These are phyloP conservation scores for Amanita molliuscula DNA, from an alignment of 768 basidiomycete genomes.

Conservation along the genomic window DNA sequence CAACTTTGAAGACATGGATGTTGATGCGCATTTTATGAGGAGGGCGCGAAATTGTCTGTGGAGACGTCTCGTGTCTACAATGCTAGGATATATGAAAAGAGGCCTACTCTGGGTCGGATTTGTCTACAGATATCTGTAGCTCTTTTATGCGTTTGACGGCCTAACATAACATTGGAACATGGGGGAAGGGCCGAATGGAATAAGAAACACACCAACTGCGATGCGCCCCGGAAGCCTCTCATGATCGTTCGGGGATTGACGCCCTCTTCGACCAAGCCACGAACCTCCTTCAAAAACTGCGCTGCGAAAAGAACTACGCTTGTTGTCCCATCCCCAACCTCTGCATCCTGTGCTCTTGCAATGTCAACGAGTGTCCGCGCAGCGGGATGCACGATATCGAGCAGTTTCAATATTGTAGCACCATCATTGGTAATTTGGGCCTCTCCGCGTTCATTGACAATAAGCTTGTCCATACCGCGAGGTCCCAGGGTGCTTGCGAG, in stretches of 20 bases:
- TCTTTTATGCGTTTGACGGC: slow-evolving; percentile 80
- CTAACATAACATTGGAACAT: slow-evolving; percentile 26
- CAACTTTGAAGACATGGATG: slow-evolving; percentile 99
- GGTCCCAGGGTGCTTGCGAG: slow-evolving; percentile 95
- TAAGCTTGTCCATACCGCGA: slow-evolving; percentile 97
- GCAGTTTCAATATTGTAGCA: slow-evolving; percentile 93
- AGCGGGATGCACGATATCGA: slow-evolving; percentile 97
- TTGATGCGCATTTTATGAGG: slow-evolving; percentile 92
- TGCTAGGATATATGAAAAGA: slow-evolving; percentile 1
- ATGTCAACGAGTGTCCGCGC: slow-evolving; percentile 98
- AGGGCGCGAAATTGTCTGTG: slow-evolving; percentile 85
- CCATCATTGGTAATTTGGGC: slow-evolving; percentile 99
- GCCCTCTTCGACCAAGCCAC: slow-evolving; percentile 89
- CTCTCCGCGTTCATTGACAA: slow-evolving; percentile 87
- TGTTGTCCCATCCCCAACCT: slow-evolving; percentile 97
- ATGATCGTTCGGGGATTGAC: slow-evolving; percentile 97
- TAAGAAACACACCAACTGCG: slow-evolving; percentile 57
- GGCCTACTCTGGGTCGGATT: slow-evolving; percentile 78
- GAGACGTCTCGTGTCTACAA: slow-evolving; percentile 10
- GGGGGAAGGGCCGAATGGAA: slow-evolving; percentile 1
- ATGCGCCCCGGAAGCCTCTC: slow-evolving; percentile 88
- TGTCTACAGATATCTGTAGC: slow-evolving; percentile 85
- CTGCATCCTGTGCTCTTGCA: slow-evolving; percentile 95
- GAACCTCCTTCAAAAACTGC: slow-evolving; percentile 88
- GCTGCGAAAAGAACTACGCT: slow-evolving; percentile 92